Conservation (phyloP, 768 basidiomycete genomes). For the Suillus subalutaceus region DNA sequence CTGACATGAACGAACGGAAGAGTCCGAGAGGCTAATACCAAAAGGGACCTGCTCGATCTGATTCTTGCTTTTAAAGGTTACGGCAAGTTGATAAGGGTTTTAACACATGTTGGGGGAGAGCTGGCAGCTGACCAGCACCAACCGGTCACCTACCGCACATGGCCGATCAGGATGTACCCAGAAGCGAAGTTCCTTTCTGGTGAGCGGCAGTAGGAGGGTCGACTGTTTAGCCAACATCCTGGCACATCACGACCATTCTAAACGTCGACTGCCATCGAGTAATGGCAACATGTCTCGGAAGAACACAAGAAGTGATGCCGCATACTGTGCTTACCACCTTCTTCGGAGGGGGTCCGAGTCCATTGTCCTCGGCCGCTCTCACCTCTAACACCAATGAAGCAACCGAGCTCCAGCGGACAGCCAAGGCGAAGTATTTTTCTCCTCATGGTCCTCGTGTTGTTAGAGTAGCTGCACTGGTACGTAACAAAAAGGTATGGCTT, state of each 20-base stretch:
- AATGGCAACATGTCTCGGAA: neutral
- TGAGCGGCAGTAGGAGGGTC: neutral
- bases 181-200: neutral
- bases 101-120: neutral
- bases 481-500: too few relatives aligned
- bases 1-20: neutral
- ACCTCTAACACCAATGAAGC: neutral
- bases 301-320: neutral
- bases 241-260: neutral
- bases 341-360: neutral
- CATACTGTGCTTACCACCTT: neutral
- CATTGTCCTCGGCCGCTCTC: neutral
- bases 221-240: neutral
- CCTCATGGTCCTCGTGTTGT: too few relatives aligned
- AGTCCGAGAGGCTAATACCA: neutral
- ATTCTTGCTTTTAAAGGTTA: neutral
- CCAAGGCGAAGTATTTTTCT: too few relatives aligned
- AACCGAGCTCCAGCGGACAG: too few relatives aligned
- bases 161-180: neutral
- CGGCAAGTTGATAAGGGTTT: neutral
- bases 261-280: neutral
- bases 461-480: too few relatives aligned
- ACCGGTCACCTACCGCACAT: neutral
- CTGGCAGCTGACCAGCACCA: neutral
- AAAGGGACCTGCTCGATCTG: neutral